Percentiles rank a stretch among this genome's conserved stretches.
These are phyloP conservation scores for Globisporangium cylindrosporum DNA, from an alignment of 352 stramenopile genomes.

Conservation along the genomic window DNA sequence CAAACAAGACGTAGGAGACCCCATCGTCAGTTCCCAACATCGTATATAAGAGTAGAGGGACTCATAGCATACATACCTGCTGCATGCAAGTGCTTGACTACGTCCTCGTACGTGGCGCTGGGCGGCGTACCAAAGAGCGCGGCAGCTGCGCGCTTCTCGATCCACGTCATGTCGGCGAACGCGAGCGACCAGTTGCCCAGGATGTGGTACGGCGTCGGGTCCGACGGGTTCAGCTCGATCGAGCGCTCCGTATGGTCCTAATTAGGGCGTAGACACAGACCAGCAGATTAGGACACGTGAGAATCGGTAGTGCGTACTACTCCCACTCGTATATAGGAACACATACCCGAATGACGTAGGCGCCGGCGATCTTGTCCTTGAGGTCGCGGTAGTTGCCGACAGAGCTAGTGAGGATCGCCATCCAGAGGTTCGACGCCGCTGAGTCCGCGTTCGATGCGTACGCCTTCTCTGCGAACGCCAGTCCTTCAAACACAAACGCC, in stretches of 20 bases:
- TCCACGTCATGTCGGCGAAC: constrained; percentile 78
- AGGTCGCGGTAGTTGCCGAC: constrained; percentile 60
- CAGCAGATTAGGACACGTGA: neutral
- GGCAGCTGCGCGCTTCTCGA: constrained; percentile 63
- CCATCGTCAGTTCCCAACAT: neutral
- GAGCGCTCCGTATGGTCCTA: constrained; percentile 63
- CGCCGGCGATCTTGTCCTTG: constrained; percentile 69
- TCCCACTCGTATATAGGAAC: neutral
- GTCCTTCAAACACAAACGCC: constrained; percentile 47
- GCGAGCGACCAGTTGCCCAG: constrained; percentile 74
- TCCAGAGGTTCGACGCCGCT: constrained; percentile 69
- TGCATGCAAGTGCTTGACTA: constrained; percentile 44
- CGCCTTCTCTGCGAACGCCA: constrained; percentile 47
- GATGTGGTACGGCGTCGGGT: constrained; percentile 66
- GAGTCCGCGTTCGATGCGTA: constrained; percentile 44
- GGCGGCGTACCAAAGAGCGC: constrained; percentile 67
- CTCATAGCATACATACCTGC: constrained; percentile 30
- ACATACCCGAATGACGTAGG: constrained; percentile 60
- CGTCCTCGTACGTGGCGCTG: constrained; percentile 62
- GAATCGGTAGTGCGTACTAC: neutral
- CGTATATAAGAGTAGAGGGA: neutral
- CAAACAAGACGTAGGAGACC: neutral
- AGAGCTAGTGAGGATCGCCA: constrained; percentile 66
- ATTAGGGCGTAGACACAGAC: neutral
- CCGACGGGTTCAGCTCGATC: constrained; percentile 65